Conservation (phyloP, 2,329 filamentous ascomycete genomes). For the Sphaerulina vaccinii region DNA sequence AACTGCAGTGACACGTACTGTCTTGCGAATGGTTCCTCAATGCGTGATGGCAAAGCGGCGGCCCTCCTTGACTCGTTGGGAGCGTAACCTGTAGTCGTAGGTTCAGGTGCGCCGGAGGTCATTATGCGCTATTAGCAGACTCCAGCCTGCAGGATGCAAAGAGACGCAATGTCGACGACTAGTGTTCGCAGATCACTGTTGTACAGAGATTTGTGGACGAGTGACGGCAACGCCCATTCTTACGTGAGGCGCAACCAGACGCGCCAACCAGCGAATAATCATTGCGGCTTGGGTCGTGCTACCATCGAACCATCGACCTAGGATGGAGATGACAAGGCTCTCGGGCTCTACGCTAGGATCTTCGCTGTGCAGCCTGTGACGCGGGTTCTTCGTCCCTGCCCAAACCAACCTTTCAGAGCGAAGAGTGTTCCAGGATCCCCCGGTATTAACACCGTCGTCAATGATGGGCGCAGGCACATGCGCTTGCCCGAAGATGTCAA, state of each 20-base stretch:
- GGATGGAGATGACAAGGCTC: constrained; percentile 24
- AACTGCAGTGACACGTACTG: constrained; percentile 22
- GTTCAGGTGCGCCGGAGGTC: constrained; percentile 28
- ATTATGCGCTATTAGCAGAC: constrained; percentile 28
- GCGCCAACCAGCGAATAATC: constrained; percentile 27
- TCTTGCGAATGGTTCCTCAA: constrained; percentile 28
- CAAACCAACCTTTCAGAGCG: constrained; percentile 19
- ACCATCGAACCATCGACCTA: constrained; percentile 28
- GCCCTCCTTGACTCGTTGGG: constrained; percentile 29
- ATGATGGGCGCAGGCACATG: constrained; percentile 13
- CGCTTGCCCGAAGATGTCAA: constrained; percentile 23
- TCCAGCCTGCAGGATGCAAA: constrained; percentile 26
- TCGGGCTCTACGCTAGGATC: constrained; percentile 23
- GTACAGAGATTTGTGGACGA: constrained; percentile 26
- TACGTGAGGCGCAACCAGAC: constrained; percentile 28
- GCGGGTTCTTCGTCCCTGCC: constrained; percentile 25
- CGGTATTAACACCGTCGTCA: constrained; percentile 13
- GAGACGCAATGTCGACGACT: constrained; percentile 26
- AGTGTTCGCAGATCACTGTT: constrained; percentile 27
- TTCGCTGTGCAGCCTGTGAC: constrained; percentile 30
- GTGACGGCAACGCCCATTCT: constrained; percentile 25
- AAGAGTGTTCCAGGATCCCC: constrained; percentile 22
- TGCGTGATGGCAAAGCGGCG: constrained; percentile 26
- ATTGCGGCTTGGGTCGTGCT: constrained; percentile 29
- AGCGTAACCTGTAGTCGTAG: constrained; percentile 29